Base-by-base conservation (phyloP, 2,329 filamentous ascomycete genomes). In the Aspergillus cejpii region DNA sequence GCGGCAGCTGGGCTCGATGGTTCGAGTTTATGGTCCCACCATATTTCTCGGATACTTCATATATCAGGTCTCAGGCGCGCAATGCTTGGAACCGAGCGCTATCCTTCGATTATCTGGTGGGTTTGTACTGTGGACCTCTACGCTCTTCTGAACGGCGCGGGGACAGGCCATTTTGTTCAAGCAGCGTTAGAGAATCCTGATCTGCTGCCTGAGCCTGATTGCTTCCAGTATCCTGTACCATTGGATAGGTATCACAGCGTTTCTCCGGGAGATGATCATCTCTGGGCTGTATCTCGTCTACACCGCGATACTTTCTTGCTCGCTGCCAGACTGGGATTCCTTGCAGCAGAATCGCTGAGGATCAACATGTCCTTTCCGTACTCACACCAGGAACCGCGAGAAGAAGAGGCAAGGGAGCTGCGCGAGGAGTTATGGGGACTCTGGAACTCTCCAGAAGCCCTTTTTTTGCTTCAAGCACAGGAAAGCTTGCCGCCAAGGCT, bases 101-200 rank as follows among this genome's bases (percentile, higher is more conserved):
- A 73, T 47, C 70, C 72, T 2, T 76, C 74, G 50, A 66, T 79
- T 4, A 58, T 79, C 12, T 79, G 76, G 75, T 73, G 69, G 59
- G 69, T 78, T 28, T 73, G 72, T 52, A 69, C 70, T 44, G 71
- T 80, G 36, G 78, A 80, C 52, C 63, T 77, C n/a, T 73, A 78
- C 50, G 75, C 75, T 11, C 67, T 77, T 24, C 56, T 80, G 37
- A 74, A 74, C 42, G 75, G 74, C 10, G 71, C 69, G 33, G 75
- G 76, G 2, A 68, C 60, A 0, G 75, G 76, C 38, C 69, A 72
- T 11, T 76, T 78, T 55, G 63, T 75, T 6, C 65, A 65, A n/a
- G 65, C 67, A 1, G 65, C 75, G 48, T 58, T 76, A 23, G 66
- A 71, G 39, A 62, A 73, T 47, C 68, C 31, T 11, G 15, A 73